Percentiles rank a stretch among this genome's conserved stretches.
These are phyloP conservation scores for Agroathelia rolfsii DNA, from an alignment of 1,284 basidiomycete species.

Conservation along the genomic window DNA sequence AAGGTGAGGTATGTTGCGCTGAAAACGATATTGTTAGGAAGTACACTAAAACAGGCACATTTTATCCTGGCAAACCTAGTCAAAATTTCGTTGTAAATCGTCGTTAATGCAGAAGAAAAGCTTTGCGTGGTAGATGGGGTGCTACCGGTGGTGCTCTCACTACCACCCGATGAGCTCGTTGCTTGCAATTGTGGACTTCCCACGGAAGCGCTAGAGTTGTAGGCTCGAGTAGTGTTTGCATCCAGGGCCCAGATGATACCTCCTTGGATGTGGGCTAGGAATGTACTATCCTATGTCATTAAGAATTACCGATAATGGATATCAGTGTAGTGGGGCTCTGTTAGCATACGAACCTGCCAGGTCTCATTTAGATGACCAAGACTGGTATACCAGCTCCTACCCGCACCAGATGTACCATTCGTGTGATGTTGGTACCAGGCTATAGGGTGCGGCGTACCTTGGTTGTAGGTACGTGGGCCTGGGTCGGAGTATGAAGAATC, in stretches of 20 bases:
- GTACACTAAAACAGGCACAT: too few species aligned
- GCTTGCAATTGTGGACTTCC: constrained; percentile 24
- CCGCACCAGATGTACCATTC: constrained; percentile 43
- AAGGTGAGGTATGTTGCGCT: too few species aligned
- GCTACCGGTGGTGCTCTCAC: too few species aligned
- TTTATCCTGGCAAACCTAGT: too few species aligned
- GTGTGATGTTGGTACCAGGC: constrained; percentile 76
- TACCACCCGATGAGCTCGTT: constrained; percentile 15
- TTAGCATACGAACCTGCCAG: constrained; percentile 38
- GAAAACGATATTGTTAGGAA: too few species aligned
- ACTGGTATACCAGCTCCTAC: constrained; percentile 76
- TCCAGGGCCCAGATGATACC: constrained; percentile 65
- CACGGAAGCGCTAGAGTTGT: constrained; percentile 35
- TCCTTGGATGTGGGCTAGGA: constrained; percentile 61
- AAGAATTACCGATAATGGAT: constrained; percentile 10
- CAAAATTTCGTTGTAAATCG: too few species aligned
- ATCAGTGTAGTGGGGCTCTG: constrained; percentile 1
- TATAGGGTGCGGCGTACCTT: constrained; percentile 58
- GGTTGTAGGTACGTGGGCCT: constrained; percentile 38
- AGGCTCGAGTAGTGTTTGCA: constrained; percentile 47
- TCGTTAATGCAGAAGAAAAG: too few species aligned
- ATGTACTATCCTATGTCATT: constrained; percentile 41
- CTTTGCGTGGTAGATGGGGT: too few species aligned
- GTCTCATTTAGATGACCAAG: constrained; percentile 69
- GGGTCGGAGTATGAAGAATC: constrained; percentile 55